phyloP scores from a whole-genome alignment of 306 rosid species.

The Spatholobus suberectus region DNA sequence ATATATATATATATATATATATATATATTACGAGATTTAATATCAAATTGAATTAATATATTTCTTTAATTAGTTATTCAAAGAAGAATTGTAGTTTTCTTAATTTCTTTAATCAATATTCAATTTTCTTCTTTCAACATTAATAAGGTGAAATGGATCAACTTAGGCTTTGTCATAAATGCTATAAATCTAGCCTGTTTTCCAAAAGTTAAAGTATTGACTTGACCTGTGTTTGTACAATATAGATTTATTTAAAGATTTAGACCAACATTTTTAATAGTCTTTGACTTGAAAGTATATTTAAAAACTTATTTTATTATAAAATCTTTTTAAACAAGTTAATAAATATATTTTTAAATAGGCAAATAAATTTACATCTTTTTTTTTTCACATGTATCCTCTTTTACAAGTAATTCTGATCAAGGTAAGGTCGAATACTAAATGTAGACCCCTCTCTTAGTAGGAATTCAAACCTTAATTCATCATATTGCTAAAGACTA shows the following conservation, averaged over 20 bases:
- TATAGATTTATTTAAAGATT: background rate
- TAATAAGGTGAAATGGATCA: background rate
- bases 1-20: no score
- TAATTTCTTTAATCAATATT: background rate
- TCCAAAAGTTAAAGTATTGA: background rate
- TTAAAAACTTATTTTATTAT: background rate
- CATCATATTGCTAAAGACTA: no score
- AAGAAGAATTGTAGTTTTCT: background rate
- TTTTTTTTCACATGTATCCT: no score
- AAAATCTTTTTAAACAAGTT: background rate
- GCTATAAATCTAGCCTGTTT: background rate
- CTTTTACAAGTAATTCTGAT: no score
- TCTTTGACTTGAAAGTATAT: background rate
- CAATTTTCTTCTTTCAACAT: background rate
- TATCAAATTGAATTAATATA: no score
- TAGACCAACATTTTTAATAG: background rate
- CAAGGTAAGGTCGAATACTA: no score
- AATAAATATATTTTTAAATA: background rate
- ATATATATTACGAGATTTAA: no score
- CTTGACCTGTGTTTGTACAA: background rate
- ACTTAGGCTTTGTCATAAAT: background rate
- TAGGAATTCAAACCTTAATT: no score
- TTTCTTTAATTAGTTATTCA: background rate
- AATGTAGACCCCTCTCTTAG: no score
- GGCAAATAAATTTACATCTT: background rate